Base-by-base conservation (phyloP, 2,329 filamentous ascomycete species). In the Blastomyces gilchristii region DNA sequence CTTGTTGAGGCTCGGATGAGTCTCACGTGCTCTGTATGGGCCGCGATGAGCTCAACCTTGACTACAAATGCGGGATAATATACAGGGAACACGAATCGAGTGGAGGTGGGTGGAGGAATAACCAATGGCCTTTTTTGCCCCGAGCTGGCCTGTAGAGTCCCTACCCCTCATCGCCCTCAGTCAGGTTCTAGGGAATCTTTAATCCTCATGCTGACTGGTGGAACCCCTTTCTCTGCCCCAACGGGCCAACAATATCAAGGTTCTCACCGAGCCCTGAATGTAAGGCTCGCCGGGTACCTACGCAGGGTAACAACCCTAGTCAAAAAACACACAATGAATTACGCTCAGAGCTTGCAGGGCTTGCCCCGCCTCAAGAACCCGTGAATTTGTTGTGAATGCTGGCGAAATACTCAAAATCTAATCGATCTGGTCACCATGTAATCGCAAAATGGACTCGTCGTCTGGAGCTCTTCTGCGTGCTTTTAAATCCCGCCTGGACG, bases 401-500 rank as follows among this genome's bases (percentile, higher is more conserved):
- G n/a, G 11, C 52, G 16, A 54, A 22, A 16, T 14, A 4, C 16
- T 54, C 18, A n/a, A 31, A 22, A 37, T 54, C 0, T 3, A 22
- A 54, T 54, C 18, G 12, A 54, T 22, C 31, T 39, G 12, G 52
- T 37, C 31, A 11, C 0, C 52, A 34, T 37, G 31, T 54, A 54
- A 54, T 4, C 18, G 7, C n/a, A 34, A 28, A 41, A 59, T 60
- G 61, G 37, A 56, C 1, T 58, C 62, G 49, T 64, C 67, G n/a
- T 22, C n/a, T 34, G 67, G 4, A 63, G 65, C 68, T 12, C 69
- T 77, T 16, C 65, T 71, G 34, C 66, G 70, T 22, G 67, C 74
- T 14, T 66, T 77, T 34, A 71, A 69, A 41, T 65, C 66, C 11
- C 67, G 73, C 5, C 69, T 80, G 28, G 67, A 75, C 62, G 74